Evolutionary conservation across 2,329 filamentous ascomycete species (phyloP).

Genomic region (Knoxdaviesia proteae): DNA sequence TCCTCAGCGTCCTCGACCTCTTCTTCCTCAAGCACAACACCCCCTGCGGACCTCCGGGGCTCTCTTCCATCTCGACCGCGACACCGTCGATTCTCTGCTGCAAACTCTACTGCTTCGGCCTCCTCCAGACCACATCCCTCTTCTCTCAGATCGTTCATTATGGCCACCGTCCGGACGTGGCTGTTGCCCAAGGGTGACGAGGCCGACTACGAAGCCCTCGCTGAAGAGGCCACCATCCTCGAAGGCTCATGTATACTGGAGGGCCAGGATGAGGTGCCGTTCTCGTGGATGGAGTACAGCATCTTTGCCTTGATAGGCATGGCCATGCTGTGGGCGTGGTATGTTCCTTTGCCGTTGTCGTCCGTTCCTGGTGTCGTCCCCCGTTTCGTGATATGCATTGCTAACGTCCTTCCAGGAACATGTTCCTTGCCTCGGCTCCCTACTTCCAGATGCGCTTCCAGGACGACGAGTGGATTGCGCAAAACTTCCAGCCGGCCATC

Average conservation of each 20-base stretch:
- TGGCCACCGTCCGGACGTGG: neutral
- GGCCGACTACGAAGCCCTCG: neutral
- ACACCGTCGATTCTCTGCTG: no score
- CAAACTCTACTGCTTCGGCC: no score
- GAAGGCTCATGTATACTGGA: constrained; percentile 6
- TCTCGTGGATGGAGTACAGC: constrained; percentile 71
- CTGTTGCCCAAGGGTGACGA: neutral
- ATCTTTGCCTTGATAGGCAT: constrained; percentile 74
- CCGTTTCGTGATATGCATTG: neutral
- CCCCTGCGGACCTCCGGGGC: no score
- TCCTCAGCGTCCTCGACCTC: no score
- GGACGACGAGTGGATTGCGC: constrained; percentile 45
- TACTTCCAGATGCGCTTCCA: constrained; percentile 78
- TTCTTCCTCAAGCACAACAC: no score
- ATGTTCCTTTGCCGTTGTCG: constrained; percentile 12
- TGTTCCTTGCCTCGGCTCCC: constrained; percentile 87
- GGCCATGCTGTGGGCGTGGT: constrained; percentile 97
- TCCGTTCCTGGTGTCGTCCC: constrained; percentile 3
- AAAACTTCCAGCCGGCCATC: constrained; percentile 79
- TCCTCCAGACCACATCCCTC: no score
- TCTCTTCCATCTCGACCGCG: no score
- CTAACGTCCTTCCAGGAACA: constrained; percentile 45
- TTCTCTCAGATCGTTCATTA: neutral
- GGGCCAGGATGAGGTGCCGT: constrained; percentile 25
- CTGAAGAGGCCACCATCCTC: neutral